Evolutionary conservation across 2,329 filamentous ascomycete genomes (phyloP), one percentile per base, ranked within the genome.

Genomic region (Neonectria faginata): DNA sequence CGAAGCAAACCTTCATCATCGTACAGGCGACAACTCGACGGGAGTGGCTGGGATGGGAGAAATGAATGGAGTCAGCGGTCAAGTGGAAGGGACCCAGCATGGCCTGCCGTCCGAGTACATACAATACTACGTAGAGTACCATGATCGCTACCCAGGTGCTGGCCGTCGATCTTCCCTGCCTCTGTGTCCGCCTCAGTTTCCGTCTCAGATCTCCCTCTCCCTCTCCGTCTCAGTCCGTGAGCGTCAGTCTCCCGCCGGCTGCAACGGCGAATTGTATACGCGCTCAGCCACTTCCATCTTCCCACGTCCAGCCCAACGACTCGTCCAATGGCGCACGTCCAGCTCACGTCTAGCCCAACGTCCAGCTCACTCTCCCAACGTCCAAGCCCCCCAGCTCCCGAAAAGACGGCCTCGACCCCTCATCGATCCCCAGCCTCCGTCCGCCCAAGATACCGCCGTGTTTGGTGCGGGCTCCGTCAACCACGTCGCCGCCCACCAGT

Each of bases 141-240:
- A 5, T n/a, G 47, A 51, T 51, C n/a, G 29, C 48, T 51, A 25
- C 25, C 25, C 25, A 25, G 25, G 25, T 25, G 27, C 29, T 51
- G 48, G 48, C 48, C 31, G 48, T 20, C n/a, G 48, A 51, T 51
- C 48, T 31, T 33, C 48, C 48, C n/a, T 51, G 27, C 14, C 14
- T 25, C 25, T 25, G 25, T 25, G 25, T 25, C 5, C 25, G 25
- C 25, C 25, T 25, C 25, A 6, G 25, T 25, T 25, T 25, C 25
- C 5, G 25, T 31, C 29, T 31, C 29, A 31, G 11, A 10, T 48
- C 22, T 25, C 5, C 25, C 25, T 25, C 25, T 25, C 25, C 25
- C 5, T 5, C 4, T 2, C 44, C 9, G 29, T 51, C 48, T 33
- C 48, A 20, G 29, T 14, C 27, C 11, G 6, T 25, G 22, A 25